These are phyloP conservation scores for Nakazawaea ernobii DNA, from an alignment of 805 yeast species.

Conservation along the genomic window DNA sequence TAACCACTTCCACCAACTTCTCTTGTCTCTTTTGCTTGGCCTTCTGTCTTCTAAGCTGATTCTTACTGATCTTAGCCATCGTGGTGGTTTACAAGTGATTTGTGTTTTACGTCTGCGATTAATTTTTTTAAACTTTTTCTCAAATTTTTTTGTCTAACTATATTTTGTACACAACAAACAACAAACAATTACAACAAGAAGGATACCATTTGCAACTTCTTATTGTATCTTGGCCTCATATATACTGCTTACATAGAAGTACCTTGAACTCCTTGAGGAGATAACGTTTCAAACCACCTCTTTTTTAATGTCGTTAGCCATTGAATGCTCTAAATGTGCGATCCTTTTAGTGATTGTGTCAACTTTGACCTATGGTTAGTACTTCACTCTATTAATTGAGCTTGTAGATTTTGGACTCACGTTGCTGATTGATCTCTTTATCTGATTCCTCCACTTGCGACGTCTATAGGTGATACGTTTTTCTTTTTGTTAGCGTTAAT, in stretches of 20 bases:
- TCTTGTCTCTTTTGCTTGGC: slow-evolving; percentile 33
- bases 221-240: too few relatives aligned
- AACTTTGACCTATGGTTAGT: slow-evolving; percentile 15
- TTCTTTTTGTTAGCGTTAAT: background rate
- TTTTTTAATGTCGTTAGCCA: slow-evolving; percentile 9
- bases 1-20: slow-evolving; percentile 12
- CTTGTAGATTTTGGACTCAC: slow-evolving; percentile 8
- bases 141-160: too few relatives aligned
- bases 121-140: background rate
- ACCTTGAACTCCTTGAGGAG: too few relatives aligned
- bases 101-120: background rate
- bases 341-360: slow-evolving; percentile 18
- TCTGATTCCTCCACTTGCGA: slow-evolving; percentile 19
- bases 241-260: too few relatives aligned
- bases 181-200: too few relatives aligned
- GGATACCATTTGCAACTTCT: too few relatives aligned
- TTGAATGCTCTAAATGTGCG: slow-evolving; percentile 17
- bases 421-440: slow-evolving; percentile 12
- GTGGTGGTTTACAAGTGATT: slow-evolving; percentile 4
- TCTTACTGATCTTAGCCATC: slow-evolving; percentile 37
- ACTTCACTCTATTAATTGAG: background rate
- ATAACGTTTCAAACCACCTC: background rate
- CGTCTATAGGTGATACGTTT: slow-evolving; percentile 6
- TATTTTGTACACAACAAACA: too few relatives aligned
- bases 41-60: slow-evolving; percentile 47